Base-by-base conservation (phyloP, 2,329 filamentous ascomycete species). In the Nemania sp. region DNA sequence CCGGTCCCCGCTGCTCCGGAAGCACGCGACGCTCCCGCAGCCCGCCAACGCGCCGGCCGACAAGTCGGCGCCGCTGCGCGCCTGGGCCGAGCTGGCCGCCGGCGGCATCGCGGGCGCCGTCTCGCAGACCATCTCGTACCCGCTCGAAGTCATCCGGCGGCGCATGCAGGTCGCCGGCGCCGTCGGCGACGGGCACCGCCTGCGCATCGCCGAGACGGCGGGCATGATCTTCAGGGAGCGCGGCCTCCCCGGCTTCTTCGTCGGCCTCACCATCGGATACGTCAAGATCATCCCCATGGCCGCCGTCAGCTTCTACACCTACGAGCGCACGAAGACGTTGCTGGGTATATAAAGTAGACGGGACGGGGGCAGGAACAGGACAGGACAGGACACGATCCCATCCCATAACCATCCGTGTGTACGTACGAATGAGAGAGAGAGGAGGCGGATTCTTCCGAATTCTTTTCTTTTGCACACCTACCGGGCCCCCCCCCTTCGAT, bases 91-190 rank as follows among this genome's bases (percentile, higher is more conserved):
- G 75, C 84, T 99, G 5, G 82, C 84, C 2, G 88, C 92, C 0
- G 95, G 95, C 49, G 95, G 93, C 1, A 75, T 95, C 10, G 93
- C 95, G 0, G 95, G 95, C 2, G 80, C 97, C 62, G 87, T 97
- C 1, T 93, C 92, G 7, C 95, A 99, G 76, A 97, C 94, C 0
- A 86, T 89, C 0, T 96, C 93, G 15, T 99, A 99, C 74, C 95
- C 95, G 5, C 81, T 99, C 2, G 95, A 99, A 75, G 91, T 99
- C 15, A 90, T 98, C 60, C 82, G 95, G 62, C 84, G 95, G 65
- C 84, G 95, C 49, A 98, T 99, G 94, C 95, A 99, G 74, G 95
- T 99, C 13, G 91, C 92, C 49, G 95, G 94, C 11, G 93, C 94
- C 0, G 92, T 98, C 0, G 95, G 95, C 1, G 93, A 98, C 73